Evolutionary conservation across 805 yeast species (phyloP).

Genomic region (Metschnikowia cerradonensis): DNA sequence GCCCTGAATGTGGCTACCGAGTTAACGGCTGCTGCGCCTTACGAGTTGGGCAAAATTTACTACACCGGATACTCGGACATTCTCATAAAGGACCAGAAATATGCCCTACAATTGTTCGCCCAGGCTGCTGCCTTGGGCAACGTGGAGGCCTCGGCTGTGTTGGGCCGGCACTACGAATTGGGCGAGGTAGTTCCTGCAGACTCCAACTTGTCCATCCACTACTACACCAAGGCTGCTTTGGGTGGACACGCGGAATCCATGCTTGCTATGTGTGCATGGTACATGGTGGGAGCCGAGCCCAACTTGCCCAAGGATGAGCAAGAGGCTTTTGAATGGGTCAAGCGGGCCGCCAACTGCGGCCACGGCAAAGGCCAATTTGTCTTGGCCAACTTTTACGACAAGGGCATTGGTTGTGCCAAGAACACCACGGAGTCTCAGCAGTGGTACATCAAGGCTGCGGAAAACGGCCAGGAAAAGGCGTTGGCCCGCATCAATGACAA

Average conservation of each 20-base stretch:
- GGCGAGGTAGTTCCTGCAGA: slow-evolving; percentile 78
- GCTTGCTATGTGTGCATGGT: slow-evolving; percentile 97
- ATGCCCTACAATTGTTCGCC: slow-evolving; percentile 80
- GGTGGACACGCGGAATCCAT: slow-evolving; percentile 86
- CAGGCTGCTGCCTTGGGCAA: slow-evolving; percentile 89
- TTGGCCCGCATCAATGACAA: slow-evolving; percentile 30
- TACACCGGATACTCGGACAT: slow-evolving; percentile 83
- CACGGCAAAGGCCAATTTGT: slow-evolving; percentile 81
- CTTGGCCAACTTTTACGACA: slow-evolving; percentile 76
- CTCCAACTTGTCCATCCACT: slow-evolving; percentile 80
- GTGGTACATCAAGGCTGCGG: slow-evolving; percentile 78
- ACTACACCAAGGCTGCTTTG: slow-evolving; percentile 85
- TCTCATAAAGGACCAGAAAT: slow-evolving; percentile 74
- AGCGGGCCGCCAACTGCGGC: slow-evolving; percentile 73
- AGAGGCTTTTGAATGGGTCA: slow-evolving; percentile 95
- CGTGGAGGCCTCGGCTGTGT: slow-evolving; percentile 68
- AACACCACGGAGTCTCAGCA: slow-evolving; percentile 54
- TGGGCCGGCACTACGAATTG: slow-evolving; percentile 81
- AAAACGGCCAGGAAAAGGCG: slow-evolving; percentile 44
- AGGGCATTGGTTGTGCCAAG: slow-evolving; percentile 79
- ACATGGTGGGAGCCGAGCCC: slow-evolving; percentile 87
- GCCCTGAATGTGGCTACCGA: slow-evolving; percentile 84
- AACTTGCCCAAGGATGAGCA: slow-evolving; percentile 68
- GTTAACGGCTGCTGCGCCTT: slow-evolving; percentile 88
- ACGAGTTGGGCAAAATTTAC: slow-evolving; percentile 81